Evolutionary conservation across 2,329 filamentous ascomycete genomes (phyloP), one percentile per base, ranked within the genome.

Genomic region (Aaosphaeria arxii): DNA sequence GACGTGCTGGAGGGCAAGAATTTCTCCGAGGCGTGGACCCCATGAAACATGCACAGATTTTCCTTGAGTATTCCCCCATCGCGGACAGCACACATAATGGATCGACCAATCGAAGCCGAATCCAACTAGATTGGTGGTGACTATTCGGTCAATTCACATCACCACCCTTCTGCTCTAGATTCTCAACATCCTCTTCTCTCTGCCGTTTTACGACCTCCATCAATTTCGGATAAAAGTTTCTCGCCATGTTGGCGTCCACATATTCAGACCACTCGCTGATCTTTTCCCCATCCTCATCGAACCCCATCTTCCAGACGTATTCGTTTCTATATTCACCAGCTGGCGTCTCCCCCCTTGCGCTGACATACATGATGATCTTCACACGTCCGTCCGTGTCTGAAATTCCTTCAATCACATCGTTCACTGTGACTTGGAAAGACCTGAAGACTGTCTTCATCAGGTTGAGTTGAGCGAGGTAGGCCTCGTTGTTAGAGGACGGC

Each of bases 351-450:
- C 64, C 68, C 31, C 52, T 44, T 5, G 67, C 68, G n/a, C 43
- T 59, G 5, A 69, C 45, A 42, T 58, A 69, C 58, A 70, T 61
- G 40, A 64, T 59, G 29, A 71, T 64, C 39, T 58, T 58, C 45
- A 42, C 50, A 36, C 33, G 9, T n/a, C 33, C 33, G 33, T 36
- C 33, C 11, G 30, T 44, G 17, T 47, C 42, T 24, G 17, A 24
- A 1, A 42, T 38, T 30, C 67, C 66, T 45, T 71, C 68, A 30
- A 71, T 46, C 1, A 64, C 41, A 44, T 70, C 68, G 32, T 63
- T 54, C 17, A 67, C 52, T 6, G 46, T 56, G 30, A 69, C 48
- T 4, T 52, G 43, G 49, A 70, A 71, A 30, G 62, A 61, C 13
- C 56, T 49, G 53, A 71, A 71, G 43, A 69, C 56, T 5, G 50